A percentile compares a stretch with the other conserved stretches of the same genome.
Conservation (phyloP, 345 rosid genomes). For the Eucalyptus dawsonii region DNA sequence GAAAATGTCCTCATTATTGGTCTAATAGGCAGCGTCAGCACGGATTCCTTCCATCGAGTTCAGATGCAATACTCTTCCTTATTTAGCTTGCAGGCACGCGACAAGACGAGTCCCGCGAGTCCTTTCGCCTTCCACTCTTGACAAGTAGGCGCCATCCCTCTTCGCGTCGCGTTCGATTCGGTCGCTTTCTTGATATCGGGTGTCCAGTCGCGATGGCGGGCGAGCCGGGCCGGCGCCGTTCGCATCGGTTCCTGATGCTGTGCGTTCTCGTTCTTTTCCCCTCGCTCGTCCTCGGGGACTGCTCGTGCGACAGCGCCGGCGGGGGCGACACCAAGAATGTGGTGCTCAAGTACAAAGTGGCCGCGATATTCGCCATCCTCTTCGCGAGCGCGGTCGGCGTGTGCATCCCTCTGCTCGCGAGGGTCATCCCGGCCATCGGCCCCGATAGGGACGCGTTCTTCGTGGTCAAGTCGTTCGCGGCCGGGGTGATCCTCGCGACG, state of each 20-base stretch:
- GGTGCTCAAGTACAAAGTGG: slow-evolving; percentile 21
- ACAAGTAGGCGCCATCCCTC: not conserved
- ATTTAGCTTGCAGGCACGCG: not conserved
- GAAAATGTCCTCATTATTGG: not conserved
- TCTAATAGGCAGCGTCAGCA: not conserved
- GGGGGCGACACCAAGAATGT: not conserved
- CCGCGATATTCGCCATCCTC: slow-evolving; percentile 30
- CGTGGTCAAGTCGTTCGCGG: slow-evolving; percentile 58
- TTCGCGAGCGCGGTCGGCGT: slow-evolving; percentile 35
- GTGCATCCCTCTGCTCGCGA: slow-evolving; percentile 29
- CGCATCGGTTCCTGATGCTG: not conserved
- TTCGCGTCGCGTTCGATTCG: not conserved
- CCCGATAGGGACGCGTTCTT: slow-evolving; percentile 35
- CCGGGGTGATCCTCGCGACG: slow-evolving; percentile 74
- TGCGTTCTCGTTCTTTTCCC: not conserved
- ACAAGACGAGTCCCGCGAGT: not conserved
- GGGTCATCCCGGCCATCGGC: slow-evolving; percentile 7
- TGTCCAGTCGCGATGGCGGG: not conserved
- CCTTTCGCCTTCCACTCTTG: not conserved
- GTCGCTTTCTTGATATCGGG: not conserved
- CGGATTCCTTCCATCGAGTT: not conserved
- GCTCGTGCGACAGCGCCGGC: slow-evolving; percentile 7
- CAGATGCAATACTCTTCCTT: not conserved
- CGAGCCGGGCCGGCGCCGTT: not conserved
- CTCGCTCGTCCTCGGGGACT: not conserved